Base-by-base conservation (phyloP, 768 basidiomycete species). In the Rhizopogon vesiculosus region DNA sequence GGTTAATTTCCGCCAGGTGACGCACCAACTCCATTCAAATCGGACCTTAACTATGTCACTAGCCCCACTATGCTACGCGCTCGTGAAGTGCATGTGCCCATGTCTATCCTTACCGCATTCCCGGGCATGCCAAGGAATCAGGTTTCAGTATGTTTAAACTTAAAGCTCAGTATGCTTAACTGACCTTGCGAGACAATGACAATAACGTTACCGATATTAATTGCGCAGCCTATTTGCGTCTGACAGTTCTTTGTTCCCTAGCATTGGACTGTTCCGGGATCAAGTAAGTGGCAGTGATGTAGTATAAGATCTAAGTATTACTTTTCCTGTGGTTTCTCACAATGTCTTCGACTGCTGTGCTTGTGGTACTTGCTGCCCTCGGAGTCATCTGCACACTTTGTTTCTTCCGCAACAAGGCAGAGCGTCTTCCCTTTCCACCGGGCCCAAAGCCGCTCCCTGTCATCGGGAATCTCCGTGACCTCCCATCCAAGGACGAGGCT, bases 401-500 rank as follows among this genome's bases (percentile, higher is more conserved):
- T 31, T 49, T 68, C 8, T 49, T 58, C 16, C 28, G 50, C 44
- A 64, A 22, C 15, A 59, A 38, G 42, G 52, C 60, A 41, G 12
- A 54, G 10, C 55, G 54, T 5, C 69, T 74, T 38, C 78, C 75
- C 0, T 71, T 74, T 12, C 83, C 83, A 10, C 83, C 84, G 31
- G 84, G 84, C 15, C 84, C 84, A 1, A 74, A 64, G 44, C 75
- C 76, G 7, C 67, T 75, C n/a, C 82, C 81, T 28, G 55, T 84
- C 31, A 64, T 84, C 35, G 83, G 83, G 13, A 82, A 84, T 64
- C 60, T 85, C 38, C 67, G 73, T 45, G 76, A 82, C 59, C 65
- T 82, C 42, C 74, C 77, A 7, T 66, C 56, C 63, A 64, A 64
- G 15, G 61, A 70, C 38, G 74, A 73, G 46, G 73, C 75, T 62